Evolutionary conservation across 208 protist genomes (phyloP).

Genomic region (Tritrichomonas foetus): DNA sequence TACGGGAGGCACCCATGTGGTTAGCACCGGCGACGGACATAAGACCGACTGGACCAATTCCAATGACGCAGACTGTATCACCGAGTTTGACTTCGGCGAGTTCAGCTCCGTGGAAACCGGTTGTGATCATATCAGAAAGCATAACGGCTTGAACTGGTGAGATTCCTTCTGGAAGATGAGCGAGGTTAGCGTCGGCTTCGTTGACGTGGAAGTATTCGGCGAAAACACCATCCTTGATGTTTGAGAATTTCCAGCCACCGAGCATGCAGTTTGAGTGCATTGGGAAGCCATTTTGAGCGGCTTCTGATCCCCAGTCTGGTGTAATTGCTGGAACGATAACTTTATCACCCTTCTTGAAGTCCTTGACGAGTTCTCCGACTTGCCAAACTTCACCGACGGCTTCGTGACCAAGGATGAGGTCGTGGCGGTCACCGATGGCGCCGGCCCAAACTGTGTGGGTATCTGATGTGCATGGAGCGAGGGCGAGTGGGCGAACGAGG

Average conservation of each 20-base stretch:
- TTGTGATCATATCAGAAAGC: conserved; percentile 30
- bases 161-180: not conserved
- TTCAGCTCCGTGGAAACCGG: conserved; percentile 23
- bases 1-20: not conserved
- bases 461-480: conserved; percentile 38
- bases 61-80: not conserved
- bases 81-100: conserved; percentile 9
- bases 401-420: conserved; percentile 25
- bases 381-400: not conserved
- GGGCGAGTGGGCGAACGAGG: not conserved
- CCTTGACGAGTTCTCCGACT: not conserved
- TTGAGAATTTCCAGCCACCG: conserved; percentile 34
- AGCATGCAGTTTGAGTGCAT: conserved; percentile 37
- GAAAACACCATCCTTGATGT: conserved; percentile 37
- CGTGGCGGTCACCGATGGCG: not conserved
- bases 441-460: conserved; percentile 26
- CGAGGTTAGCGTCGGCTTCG: conserved; percentile 18
- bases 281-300: not conserved
- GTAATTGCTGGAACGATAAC: conserved; percentile 37
- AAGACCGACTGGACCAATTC: conserved; percentile 12
- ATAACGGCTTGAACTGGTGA: not conserved
- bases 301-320: not conserved
- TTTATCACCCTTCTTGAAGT: not conserved
- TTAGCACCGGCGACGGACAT: conserved; percentile 1
- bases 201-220: conserved; percentile 23